A percentile compares a stretch with the other conserved stretches of the same genome.
These are phyloP conservation scores for Lentinula sp. DNA, from an alignment of 768 basidiomycete genomes.

Conservation along the genomic window DNA sequence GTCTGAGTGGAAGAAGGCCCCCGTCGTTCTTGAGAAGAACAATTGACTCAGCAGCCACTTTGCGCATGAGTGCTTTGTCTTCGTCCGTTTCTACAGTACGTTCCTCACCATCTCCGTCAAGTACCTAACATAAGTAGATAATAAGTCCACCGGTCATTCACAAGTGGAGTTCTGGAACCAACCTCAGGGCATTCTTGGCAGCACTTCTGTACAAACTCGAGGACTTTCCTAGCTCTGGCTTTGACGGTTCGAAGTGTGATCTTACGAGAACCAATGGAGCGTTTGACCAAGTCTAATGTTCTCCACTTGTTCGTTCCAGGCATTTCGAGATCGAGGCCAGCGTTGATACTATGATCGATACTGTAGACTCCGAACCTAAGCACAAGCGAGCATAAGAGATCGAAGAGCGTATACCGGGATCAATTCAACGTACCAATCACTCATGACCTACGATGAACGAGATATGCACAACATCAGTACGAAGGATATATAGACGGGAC, in stretches of 20 bases:
- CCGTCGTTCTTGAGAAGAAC: constrained; percentile 71
- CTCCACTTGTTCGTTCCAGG: constrained; percentile 75
- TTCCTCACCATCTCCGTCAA: constrained; percentile 69
- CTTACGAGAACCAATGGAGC: constrained; percentile 56
- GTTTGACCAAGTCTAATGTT: constrained; percentile 57
- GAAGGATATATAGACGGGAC: not conserved
- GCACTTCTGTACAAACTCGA: constrained; percentile 66
- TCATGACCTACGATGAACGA: constrained; percentile 49
- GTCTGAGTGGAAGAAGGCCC: constrained; percentile 46
- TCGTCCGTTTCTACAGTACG: constrained; percentile 54
- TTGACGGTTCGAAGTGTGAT: constrained; percentile 59
- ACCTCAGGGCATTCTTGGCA: constrained; percentile 64
- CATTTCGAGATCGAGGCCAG: constrained; percentile 81
- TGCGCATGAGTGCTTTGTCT: constrained; percentile 58
- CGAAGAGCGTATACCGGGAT: not conserved
- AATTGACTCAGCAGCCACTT: constrained; percentile 62
- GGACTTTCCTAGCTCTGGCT: constrained; percentile 57
- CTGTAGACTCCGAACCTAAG: constrained; percentile 66
- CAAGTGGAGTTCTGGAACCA: not conserved
- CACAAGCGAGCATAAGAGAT: not conserved
- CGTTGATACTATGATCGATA: constrained; percentile 57
- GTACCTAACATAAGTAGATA: constrained; percentile 30
- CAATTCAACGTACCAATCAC: constrained; percentile 55
- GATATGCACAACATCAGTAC: not conserved
- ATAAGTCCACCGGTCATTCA: not conserved